Evolutionary conservation across 805 yeast genomes (phyloP).

Genomic region (Soucietia sequanensis): DNA sequence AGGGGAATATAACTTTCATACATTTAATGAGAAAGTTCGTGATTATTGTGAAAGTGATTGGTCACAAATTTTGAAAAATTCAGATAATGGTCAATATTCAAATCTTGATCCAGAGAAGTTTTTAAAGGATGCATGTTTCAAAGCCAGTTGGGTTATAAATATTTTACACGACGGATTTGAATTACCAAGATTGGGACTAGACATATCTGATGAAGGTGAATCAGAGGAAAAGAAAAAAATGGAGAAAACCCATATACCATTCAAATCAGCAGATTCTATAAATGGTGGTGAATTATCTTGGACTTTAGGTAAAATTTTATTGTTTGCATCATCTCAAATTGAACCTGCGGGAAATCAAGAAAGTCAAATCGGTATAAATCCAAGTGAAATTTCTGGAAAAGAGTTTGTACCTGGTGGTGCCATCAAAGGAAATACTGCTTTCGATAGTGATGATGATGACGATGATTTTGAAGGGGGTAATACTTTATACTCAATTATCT

Average conservation of each 20-base stretch:
- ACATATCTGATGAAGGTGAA: slow-evolving; percentile 19
- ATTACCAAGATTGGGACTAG: slow-evolving; percentile 69
- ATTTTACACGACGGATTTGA: slow-evolving; percentile 90
- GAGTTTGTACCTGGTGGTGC: slow-evolving; percentile 32
- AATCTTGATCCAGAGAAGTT: slow-evolving; percentile 49
- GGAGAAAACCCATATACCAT: slow-evolving; percentile 50
- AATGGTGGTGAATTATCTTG: slow-evolving; percentile 88
- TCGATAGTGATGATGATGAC: slow-evolving; percentile 17
- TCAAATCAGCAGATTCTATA: slow-evolving; percentile 78
- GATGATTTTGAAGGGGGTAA: slow-evolving; percentile 5
- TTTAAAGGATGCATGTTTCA: slow-evolving; percentile 81
- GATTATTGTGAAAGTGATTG: slow-evolving; percentile 78
- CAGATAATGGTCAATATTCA: slow-evolving; percentile 58
- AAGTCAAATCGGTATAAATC: slow-evolving; percentile 36
- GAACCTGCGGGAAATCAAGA: slow-evolving; percentile 14
- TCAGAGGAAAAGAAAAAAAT: slow-evolving; percentile 27
- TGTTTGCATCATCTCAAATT: slow-evolving; percentile 77
- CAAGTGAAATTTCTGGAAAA: slow-evolving; percentile 36
- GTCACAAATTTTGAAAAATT: slow-evolving; percentile 48
- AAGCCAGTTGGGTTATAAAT: slow-evolving; percentile 91
- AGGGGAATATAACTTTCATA: slow-evolving; percentile 78
- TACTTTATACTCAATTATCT: slow-evolving; percentile 11
- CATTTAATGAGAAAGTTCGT: slow-evolving; percentile 63
- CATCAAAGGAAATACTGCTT: slow-evolving; percentile 1
- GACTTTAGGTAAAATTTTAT: slow-evolving; percentile 87